Evolutionary conservation across 139 green algal species (phyloP), one percentile per base, ranked within the genome.

Genomic region (Zygnema circumcarinatum): DNA sequence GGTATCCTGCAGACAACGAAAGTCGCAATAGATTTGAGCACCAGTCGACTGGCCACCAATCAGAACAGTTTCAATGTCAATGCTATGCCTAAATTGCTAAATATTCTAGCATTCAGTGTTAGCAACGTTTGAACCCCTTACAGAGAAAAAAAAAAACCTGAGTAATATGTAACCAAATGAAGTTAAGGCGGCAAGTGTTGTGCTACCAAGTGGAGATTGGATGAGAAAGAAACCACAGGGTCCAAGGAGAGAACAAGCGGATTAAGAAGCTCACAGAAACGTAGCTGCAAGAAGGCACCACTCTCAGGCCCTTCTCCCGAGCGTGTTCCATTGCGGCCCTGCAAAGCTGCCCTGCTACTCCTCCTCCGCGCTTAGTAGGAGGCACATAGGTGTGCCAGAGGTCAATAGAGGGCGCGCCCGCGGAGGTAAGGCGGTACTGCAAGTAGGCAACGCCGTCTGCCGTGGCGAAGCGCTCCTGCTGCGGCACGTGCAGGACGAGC

Each of bases 341-440:
- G 42, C 79, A 85, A 22, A 85, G 79, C 0, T 76, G 21, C 1
- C 29, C 39, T 11, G 79, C 79, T 35, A 85, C 35, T 42, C 79
- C 79, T 22, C 32, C 39, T 31, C 79, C 79, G 1, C 42, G 21
- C n/a, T 52, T 38, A 1, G 20, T 38, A 22, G 79, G 38, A 36
- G 79, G 79, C 20, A 85, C 79, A 7, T 78, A 85, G 53, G 79
- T 85, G 42, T 85, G 79, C 32, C 29, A 38, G 41, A 85, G 54
- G 79, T 85, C 79, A 36, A 85, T 85, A 36, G 62, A 38, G 42
- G 16, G 11, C 16, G 11, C 35, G 7, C 16, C 35, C 11, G 7
- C 69, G 16, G 36, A 22, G 7, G 35, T 78, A 11, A 78, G 69
- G 16, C 69, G 69, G 69, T 78, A 78, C 35, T 78, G 35, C 7